Evolutionary conservation across 75 land plant genomes (phyloP).

Genomic region (Sequoia sempervirens): DNA sequence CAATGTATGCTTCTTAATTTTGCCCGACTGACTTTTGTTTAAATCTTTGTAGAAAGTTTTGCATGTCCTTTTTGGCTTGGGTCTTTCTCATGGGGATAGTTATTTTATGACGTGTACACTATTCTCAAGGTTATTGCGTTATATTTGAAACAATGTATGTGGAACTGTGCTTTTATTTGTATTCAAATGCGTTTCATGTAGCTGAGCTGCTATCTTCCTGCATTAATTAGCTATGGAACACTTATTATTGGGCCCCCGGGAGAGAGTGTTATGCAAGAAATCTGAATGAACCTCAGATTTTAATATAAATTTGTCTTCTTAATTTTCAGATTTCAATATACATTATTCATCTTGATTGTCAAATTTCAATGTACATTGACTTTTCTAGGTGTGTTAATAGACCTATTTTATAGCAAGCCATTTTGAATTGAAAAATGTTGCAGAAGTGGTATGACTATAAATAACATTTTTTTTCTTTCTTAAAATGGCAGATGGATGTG

Average conservation of each 20-base stretch:
- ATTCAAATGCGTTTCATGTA: background rate
- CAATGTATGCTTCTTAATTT: background rate
- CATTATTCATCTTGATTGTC: background rate
- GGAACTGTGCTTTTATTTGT: background rate
- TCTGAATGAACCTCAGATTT: too few relatives aligned
- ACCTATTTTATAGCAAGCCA: background rate
- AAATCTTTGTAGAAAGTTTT: background rate
- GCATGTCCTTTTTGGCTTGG: background rate
- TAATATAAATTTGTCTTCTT: background rate
- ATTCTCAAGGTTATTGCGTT: background rate
- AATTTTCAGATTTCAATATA: background rate
- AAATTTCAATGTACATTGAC: background rate
- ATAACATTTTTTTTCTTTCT: background rate
- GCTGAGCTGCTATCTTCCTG: background rate
- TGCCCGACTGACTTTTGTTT: background rate
- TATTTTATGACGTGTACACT: background rate
- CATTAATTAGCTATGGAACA: background rate
- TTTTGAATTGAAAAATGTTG: background rate
- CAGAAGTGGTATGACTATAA: background rate
- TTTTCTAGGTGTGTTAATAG: background rate
- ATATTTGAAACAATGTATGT: background rate
- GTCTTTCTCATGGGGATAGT: background rate
- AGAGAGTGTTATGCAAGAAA: background rate
- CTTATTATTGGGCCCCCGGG: background rate
- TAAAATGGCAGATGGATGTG: conserved; percentile 77